These are phyloP conservation scores for Umbelopsis isabellina DNA, from an alignment of 192 early-diverging fungal genomes.

Conservation along the genomic window DNA sequence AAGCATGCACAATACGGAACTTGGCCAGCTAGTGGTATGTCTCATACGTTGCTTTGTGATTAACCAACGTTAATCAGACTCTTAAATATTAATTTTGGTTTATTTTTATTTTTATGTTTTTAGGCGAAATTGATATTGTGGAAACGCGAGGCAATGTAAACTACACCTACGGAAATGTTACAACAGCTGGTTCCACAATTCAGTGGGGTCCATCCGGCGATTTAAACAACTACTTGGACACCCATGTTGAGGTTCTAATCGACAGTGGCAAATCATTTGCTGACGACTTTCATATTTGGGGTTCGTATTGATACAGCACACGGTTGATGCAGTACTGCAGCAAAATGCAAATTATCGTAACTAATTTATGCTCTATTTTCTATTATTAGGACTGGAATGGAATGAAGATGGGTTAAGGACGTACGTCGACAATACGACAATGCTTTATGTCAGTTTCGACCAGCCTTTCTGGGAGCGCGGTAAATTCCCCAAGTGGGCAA, in stretches of 20 bases:
- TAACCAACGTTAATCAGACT: background rate
- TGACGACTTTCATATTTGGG: slow-evolving; percentile 59
- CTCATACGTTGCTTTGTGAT: background rate
- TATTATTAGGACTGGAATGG: slow-evolving; percentile 54
- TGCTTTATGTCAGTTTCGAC: slow-evolving; percentile 57
- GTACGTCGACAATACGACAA: slow-evolving; percentile 52
- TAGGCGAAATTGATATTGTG: slow-evolving; percentile 40
- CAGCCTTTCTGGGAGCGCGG: slow-evolving; percentile 54
- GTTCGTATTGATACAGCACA: background rate
- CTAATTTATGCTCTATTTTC: slow-evolving; percentile 21
- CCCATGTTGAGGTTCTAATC: slow-evolving; percentile 46
- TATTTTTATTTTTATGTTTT: background rate
- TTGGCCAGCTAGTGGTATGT: slow-evolving; percentile 67
- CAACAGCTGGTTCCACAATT: slow-evolving; percentile 52
- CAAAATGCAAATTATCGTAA: slow-evolving; percentile 26
- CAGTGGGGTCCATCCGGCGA: slow-evolving; percentile 64
- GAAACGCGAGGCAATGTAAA: slow-evolving; percentile 61
- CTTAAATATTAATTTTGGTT: background rate
- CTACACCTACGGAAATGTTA: slow-evolving; percentile 37
- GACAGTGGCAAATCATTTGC: slow-evolving; percentile 44
- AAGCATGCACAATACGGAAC: slow-evolving; percentile 55
- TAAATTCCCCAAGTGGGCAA: slow-evolving; percentile 48
- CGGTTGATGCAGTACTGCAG: background rate
- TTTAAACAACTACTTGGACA: slow-evolving; percentile 50
- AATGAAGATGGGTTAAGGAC: slow-evolving; percentile 54